These are phyloP conservation scores for Suillus decipiens DNA, from an alignment of 768 basidiomycete species.

Conservation along the genomic window DNA sequence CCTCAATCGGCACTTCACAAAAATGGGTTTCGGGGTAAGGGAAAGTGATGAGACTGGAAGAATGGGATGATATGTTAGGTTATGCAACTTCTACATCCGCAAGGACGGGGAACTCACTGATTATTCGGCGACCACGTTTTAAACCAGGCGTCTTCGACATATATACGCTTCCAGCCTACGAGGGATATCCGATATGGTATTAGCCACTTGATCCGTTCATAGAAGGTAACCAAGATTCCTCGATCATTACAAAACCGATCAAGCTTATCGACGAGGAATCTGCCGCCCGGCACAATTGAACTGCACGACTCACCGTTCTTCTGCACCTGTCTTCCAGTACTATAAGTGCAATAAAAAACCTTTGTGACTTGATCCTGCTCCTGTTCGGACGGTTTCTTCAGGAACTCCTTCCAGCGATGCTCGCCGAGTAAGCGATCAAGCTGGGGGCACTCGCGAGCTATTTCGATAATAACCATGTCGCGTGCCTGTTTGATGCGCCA, in stretches of 20 bases:
- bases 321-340: constrained; percentile 42
- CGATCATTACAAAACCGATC: background rate
- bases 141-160: constrained; percentile 48
- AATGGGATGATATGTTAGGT: background rate
- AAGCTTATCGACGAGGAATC: background rate
- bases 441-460: constrained; percentile 32
- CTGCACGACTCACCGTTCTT: constrained; percentile 39
- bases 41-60: constrained; percentile 29
- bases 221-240: background rate
- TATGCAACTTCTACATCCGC: background rate
- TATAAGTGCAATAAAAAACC: constrained; percentile 43
- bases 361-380: constrained; percentile 29
- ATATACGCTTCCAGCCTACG: constrained; percentile 49
- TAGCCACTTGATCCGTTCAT: background rate
- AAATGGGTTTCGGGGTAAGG: constrained; percentile 43
- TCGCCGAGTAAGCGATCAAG: constrained; percentile 42
- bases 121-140: constrained; percentile 25
- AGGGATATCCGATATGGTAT: constrained; percentile 6
- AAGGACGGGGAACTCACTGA: constrained; percentile 22
- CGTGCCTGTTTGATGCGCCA: constrained; percentile 33
- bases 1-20: constrained; percentile 42
- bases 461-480: constrained; percentile 47
- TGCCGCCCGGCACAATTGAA: background rate
- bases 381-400: constrained; percentile 33
- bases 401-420: constrained; percentile 45